Evolutionary conservation across 1,139 yeast species (phyloP).

Genomic region (Magnusiomyces ingens): DNA sequence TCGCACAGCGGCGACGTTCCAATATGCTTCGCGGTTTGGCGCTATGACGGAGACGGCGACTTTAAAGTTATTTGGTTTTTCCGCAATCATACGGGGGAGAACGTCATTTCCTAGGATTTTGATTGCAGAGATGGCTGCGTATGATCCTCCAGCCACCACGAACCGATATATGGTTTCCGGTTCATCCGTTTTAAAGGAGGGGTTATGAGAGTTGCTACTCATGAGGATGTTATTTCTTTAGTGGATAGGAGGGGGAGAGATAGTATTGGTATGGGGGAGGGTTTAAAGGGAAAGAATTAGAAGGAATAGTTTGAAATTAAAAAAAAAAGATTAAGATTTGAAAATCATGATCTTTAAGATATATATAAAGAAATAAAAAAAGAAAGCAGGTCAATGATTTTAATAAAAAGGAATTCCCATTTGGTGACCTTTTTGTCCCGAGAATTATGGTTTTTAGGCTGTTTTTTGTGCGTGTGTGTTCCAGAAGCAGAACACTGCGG

Average conservation of each 20-base stretch:
- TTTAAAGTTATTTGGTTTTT: slow-evolving; percentile 3
- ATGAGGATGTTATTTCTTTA: too few relatives aligned
- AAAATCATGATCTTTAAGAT: background rate
- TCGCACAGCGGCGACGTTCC: slow-evolving; percentile 17
- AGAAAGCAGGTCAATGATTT: background rate
- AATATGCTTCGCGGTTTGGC: slow-evolving; percentile 15
- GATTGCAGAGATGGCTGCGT: slow-evolving; percentile 12
- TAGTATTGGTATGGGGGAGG: too few relatives aligned
- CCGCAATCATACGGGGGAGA: slow-evolving; percentile 10
- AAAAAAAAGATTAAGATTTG: background rate
- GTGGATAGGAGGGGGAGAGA: too few relatives aligned
- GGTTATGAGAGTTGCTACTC: too few relatives aligned
- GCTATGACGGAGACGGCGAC: slow-evolving; percentile 13
- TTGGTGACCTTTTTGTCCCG: too few relatives aligned
- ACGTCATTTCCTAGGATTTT: slow-evolving; percentile 10
- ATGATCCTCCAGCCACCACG: slow-evolving; percentile 15
- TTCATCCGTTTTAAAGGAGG: background rate
- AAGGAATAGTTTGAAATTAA: background rate
- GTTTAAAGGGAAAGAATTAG: too few relatives aligned
- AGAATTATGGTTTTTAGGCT: too few relatives aligned
- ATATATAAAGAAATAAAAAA: background rate
- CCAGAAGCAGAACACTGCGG: too few relatives aligned
- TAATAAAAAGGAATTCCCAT: background rate
- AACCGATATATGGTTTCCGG: slow-evolving; percentile 2
- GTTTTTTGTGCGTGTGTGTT: too few relatives aligned